Percentiles rank a stretch among this genome's conserved stretches.
Conservation (phyloP, 2,329 filamentous ascomycete genomes). For the Ceratocystis papillata region DNA sequence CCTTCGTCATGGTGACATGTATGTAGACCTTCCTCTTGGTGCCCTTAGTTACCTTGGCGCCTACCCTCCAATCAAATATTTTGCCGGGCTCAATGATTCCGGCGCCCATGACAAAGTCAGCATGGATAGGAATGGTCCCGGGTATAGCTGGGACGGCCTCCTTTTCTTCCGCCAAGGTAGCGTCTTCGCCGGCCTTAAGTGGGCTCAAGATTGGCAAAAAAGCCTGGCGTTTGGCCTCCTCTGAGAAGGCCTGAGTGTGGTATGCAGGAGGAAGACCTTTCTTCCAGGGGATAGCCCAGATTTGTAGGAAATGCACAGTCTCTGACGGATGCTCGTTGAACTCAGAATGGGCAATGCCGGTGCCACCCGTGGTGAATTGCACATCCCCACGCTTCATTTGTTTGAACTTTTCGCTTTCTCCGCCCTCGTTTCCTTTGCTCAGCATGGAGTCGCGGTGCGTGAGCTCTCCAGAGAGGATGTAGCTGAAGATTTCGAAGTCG, state of each 20-base stretch:
- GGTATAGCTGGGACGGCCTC: slow-evolving; percentile 50
- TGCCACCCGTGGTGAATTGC: slow-evolving; percentile 83
- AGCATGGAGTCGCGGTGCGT: slow-evolving; percentile 83
- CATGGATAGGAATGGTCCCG: slow-evolving; percentile 70
- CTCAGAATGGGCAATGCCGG: slow-evolving; percentile 68
- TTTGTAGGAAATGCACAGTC: slow-evolving; percentile 75
- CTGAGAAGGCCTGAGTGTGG: slow-evolving; percentile 61
- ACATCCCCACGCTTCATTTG: slow-evolving; percentile 69
- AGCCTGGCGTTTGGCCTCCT: slow-evolving; percentile 58
- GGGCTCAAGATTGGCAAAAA: slow-evolving; percentile 70
- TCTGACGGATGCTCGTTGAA: slow-evolving; percentile 63
- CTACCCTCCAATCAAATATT: slow-evolving; percentile 62
- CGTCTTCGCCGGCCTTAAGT: slow-evolving; percentile 54
- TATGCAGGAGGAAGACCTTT: slow-evolving; percentile 62
- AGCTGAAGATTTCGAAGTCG: slow-evolving; percentile 83
- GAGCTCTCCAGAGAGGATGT: slow-evolving; percentile 74
- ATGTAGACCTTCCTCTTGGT: slow-evolving; percentile 63
- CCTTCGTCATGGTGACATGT: slow-evolving; percentile 70
- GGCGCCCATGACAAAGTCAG: slow-evolving; percentile 74
- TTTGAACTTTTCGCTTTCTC: slow-evolving; percentile 52
- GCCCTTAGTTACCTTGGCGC: slow-evolving; percentile 43
- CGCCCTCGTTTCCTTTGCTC: slow-evolving; percentile 53
- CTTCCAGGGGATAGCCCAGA: slow-evolving; percentile 75
- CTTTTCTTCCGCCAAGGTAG: slow-evolving; percentile 51
- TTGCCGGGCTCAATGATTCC: slow-evolving; percentile 56